Conservation (phyloP, 2,329 filamentous ascomycete genomes). For the Colletotrichum sp. region DNA sequence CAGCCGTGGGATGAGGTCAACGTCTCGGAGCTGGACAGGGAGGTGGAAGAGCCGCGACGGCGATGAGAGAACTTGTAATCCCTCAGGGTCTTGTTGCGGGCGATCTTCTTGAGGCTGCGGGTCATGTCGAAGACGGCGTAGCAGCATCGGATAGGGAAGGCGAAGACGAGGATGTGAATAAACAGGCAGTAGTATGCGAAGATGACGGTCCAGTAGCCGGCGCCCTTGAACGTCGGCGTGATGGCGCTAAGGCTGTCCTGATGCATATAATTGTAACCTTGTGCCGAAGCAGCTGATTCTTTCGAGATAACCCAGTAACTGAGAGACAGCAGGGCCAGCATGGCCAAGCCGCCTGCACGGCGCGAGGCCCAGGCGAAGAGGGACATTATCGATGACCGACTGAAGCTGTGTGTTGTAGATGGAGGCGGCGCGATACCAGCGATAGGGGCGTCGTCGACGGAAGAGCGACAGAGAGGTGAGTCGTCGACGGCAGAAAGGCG, state of each 20-base stretch:
- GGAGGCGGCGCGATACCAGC: neutral
- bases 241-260: conserved; percentile 39
- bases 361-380: conserved; percentile 60
- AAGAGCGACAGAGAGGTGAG: neutral
- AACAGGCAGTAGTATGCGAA: conserved; percentile 71
- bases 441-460: neutral
- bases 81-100: conserved; percentile 49
- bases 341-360: conserved; percentile 60
- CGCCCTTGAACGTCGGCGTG: conserved; percentile 41
- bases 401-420: neutral
- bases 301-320: conserved; percentile 61
- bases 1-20: conserved; percentile 52
- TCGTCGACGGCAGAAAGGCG: neutral
- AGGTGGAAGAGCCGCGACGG: conserved; percentile 59
- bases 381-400: conserved; percentile 46
- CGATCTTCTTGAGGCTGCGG: conserved; percentile 50
- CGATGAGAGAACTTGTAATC: conserved; percentile 51
- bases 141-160: conserved; percentile 67
- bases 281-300: conserved; percentile 49
- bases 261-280: conserved; percentile 49
- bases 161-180: conserved; percentile 67
- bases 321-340: conserved; percentile 53
- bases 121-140: conserved; percentile 67
- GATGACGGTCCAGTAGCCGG: conserved; percentile 55
- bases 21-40: conserved; percentile 62